Evolutionary conservation across 495 filamentous ascomycete genomes (phyloP).

Genomic region (Neurospora sp.): DNA sequence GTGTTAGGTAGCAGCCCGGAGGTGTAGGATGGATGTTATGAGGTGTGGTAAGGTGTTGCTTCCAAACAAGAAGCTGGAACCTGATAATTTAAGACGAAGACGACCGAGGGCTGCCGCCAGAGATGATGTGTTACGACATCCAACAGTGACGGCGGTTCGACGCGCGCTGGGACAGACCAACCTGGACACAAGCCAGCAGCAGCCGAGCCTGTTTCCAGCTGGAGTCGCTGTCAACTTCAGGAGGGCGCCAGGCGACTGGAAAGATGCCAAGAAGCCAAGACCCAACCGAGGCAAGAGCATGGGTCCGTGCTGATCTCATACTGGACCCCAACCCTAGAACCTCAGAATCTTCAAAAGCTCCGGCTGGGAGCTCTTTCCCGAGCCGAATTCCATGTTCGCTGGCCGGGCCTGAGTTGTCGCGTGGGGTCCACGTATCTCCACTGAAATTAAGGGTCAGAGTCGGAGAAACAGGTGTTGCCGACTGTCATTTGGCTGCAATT

Average conservation of each 20-base stretch:
- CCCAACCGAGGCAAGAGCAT: background rate
- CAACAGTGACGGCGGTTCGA: background rate
- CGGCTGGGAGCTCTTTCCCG: background rate
- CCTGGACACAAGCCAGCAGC: background rate
- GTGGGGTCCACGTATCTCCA: background rate
- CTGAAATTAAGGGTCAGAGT: background rate
- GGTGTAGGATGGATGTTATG: background rate
- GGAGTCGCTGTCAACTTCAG: background rate
- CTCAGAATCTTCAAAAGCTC: background rate
- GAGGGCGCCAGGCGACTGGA: background rate
- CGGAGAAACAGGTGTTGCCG: background rate
- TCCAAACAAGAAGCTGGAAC: background rate
- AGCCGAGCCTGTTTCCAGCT: background rate
- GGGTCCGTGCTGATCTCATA: background rate
- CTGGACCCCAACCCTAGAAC: background rate
- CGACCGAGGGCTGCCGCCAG: background rate
- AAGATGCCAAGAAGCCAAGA: background rate
- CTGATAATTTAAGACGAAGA: background rate
- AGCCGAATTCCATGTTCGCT: background rate
- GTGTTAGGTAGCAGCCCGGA: background rate
- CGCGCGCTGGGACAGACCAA: background rate
- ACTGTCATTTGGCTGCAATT: background rate
- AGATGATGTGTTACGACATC: background rate
- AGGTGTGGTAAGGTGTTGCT: background rate
- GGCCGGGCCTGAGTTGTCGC: background rate